A percentile compares a stretch with the other conserved stretches of the same genome.
These are phyloP conservation scores for Xylaria flabelliformis DNA, from an alignment of 495 filamentous ascomycete species.

Conservation along the genomic window DNA sequence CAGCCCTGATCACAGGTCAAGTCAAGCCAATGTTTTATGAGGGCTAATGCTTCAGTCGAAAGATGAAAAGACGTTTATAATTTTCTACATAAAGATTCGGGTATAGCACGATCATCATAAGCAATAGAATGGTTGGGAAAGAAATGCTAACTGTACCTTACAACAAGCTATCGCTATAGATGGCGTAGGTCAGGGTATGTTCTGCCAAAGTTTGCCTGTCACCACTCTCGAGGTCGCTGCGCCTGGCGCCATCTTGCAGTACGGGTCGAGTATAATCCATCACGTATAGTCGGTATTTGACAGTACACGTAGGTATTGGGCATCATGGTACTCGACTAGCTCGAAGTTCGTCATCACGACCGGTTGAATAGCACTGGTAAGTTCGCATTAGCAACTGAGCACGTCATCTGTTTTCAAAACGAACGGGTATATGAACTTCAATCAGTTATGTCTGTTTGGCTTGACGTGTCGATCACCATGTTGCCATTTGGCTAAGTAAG, in stretches of 20 bases:
- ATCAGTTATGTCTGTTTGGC: constrained; percentile 91
- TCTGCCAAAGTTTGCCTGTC: neutral
- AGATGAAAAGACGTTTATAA: constrained; percentile 91
- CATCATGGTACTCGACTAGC: constrained; percentile 56
- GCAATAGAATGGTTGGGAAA: constrained; percentile 23
- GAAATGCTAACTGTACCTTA: constrained; percentile 34
- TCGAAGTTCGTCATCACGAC: constrained; percentile 8
- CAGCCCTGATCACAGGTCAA: neutral
- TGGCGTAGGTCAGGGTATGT: neutral
- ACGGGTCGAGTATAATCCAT: constrained; percentile 43
- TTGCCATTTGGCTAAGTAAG: constrained; percentile 68
- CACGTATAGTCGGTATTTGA: constrained; percentile 66
- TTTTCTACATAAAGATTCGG: constrained; percentile 81
- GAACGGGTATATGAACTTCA: constrained; percentile 24
- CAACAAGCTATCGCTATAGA: neutral
- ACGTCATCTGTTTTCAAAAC: neutral
- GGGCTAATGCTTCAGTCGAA: constrained; percentile 75
- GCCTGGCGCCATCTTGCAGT: neutral
- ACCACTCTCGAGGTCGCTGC: neutral
- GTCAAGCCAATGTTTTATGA: neutral
- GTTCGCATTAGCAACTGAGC: constrained; percentile 6
- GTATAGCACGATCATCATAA: constrained; percentile 64
- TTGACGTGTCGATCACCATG: constrained; percentile 90
- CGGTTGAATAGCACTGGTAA: neutral
- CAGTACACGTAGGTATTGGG: constrained; percentile 60